A percentile compares a stretch with the other conserved stretches of the same genome.
Conservation (phyloP, 1,284 basidiomycete genomes). For the Boletus subluridellus region DNA sequence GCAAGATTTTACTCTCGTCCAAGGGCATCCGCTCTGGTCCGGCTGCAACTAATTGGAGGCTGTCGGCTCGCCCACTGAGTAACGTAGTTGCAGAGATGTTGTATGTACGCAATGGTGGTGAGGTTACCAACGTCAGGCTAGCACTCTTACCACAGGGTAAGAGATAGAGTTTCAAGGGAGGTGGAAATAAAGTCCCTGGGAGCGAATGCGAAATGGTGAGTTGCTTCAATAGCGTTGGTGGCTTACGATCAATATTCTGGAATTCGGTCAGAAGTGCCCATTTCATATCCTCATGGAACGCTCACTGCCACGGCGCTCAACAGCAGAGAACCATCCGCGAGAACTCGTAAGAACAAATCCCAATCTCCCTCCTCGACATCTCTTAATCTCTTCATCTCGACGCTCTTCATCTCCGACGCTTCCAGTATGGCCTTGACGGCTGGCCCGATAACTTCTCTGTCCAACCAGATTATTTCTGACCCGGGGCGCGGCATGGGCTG, state of each 20-base stretch:
- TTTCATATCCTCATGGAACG: neutral
- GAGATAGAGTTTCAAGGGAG: constrained; percentile 52
- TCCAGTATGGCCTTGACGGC: constrained; percentile 43
- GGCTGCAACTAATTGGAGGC: constrained; percentile 43
- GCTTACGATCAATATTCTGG: constrained; percentile 84
- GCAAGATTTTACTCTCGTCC: constrained; percentile 51
- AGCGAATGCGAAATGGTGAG: constrained; percentile 66
- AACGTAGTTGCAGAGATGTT: constrained; percentile 53
- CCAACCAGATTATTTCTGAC: constrained; percentile 62
- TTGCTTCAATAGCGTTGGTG: constrained; percentile 79
- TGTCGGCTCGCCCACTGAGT: constrained; percentile 55
- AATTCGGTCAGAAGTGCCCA: constrained; percentile 12
- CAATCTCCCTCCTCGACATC: constrained; percentile 67
- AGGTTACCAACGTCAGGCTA: constrained; percentile 56
- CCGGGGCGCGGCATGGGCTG: constrained; percentile 27
- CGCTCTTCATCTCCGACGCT: constrained; percentile 29
- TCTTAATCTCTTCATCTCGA: constrained; percentile 47
- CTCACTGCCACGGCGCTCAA: constrained; percentile 73
- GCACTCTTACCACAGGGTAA: constrained; percentile 46
- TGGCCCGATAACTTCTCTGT: constrained; percentile 53
- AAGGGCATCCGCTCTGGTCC: constrained; percentile 40
- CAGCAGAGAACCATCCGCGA: constrained; percentile 67
- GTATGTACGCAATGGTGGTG: constrained; percentile 57
- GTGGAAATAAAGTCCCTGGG: constrained; percentile 44
- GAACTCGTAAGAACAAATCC: constrained; percentile 75